A percentile compares a stretch with the other conserved stretches of the same genome.
Conservation (phyloP, 306 rosid species). For the Ammopiptanthus mongolicus region DNA sequence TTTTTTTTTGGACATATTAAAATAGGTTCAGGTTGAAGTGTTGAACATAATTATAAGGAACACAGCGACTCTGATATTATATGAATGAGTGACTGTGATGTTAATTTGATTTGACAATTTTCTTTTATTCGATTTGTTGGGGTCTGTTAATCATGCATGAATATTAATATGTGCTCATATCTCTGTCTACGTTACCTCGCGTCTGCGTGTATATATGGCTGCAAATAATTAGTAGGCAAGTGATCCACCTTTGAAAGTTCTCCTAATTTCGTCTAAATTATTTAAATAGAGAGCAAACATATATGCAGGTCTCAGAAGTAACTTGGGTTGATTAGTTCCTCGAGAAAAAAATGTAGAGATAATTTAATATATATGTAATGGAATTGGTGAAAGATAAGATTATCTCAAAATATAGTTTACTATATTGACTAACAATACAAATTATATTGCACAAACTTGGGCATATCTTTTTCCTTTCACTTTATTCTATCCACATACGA, state of each 20-base stretch:
- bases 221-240: neutral
- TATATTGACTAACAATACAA: neutral
- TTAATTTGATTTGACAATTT: neutral
- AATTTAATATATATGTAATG: neutral
- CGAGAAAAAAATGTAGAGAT: neutral
- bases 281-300: neutral
- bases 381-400: neutral
- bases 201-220: neutral
- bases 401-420: neutral
- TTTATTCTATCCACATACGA: too few species aligned
- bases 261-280: neutral
- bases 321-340: neutral
- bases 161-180: neutral
- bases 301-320: neutral
- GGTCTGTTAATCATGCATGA: neutral
- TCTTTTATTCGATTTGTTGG: neutral
- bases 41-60: neutral
- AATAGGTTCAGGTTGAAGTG: neutral
- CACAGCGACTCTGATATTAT: neutral
- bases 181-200: neutral
- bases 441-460: neutral
- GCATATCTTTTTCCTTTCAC: constrained; percentile 16
- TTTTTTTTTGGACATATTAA: too few species aligned
- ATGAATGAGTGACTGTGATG: neutral
- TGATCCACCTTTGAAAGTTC: neutral